Evolutionary conservation across 1,284 basidiomycete genomes (phyloP).

Genomic region (Volvariella surrecta): DNA sequence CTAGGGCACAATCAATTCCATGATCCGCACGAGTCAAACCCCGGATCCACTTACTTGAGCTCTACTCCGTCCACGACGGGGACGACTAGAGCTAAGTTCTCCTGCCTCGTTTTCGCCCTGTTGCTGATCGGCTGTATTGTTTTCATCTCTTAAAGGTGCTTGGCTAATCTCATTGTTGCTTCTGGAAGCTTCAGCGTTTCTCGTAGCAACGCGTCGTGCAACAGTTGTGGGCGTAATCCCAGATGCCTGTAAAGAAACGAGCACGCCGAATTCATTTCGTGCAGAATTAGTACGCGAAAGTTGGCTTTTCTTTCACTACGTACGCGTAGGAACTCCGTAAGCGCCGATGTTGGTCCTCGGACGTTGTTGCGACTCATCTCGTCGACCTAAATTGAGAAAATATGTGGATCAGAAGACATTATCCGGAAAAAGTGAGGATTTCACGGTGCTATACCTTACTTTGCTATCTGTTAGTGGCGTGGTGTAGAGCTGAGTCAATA

Average conservation of each 20-base stretch:
- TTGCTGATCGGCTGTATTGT: constrained; percentile 6
- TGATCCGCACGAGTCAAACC: neutral
- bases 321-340: constrained; percentile 88
- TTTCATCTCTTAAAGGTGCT: neutral
- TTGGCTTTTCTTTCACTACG: constrained; percentile 16
- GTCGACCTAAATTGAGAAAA: neutral
- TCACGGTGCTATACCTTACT: neutral
- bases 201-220: constrained; percentile 46
- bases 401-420: neutral
- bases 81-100: neutral
- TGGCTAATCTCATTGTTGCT: neutral
- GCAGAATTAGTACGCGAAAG: constrained; percentile 1
- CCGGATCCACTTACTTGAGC: neutral
- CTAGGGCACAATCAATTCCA: neutral
- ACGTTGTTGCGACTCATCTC: constrained; percentile 51
- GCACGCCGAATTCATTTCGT: neutral
- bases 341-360: constrained; percentile 82
- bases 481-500: neutral
- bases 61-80: neutral
- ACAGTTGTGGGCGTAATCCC: constrained; percentile 71
- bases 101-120: constrained; percentile 23
- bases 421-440: no score
- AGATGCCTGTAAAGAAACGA: constrained; percentile 42
- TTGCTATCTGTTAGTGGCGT: neutral
- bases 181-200: constrained; percentile 7